A percentile compares a stretch with the other conserved stretches of the same genome.
phyloP scores from a whole-genome alignment of 2,329 filamentous ascomycete genomes.

The Shiraia sp. region DNA sequence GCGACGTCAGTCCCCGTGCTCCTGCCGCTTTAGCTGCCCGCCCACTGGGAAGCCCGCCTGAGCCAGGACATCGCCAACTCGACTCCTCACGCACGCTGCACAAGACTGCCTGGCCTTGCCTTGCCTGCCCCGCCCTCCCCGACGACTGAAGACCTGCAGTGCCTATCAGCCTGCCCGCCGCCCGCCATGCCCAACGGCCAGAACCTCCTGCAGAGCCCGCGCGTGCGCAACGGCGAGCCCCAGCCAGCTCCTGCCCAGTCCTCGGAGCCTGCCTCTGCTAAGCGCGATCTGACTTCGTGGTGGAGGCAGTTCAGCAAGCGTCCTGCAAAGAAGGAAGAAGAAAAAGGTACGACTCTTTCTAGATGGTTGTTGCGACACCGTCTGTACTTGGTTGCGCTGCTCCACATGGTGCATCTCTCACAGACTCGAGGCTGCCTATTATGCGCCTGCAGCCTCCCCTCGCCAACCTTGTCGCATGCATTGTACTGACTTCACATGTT shows the following conservation, averaged over 20 bases:
- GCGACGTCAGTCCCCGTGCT: conserved; percentile 22
- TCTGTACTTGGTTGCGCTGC: conserved; percentile 9
- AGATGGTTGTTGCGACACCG: background rate
- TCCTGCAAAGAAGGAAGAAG: conserved; percentile 63
- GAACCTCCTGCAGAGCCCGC: conserved; percentile 44
- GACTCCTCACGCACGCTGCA: conserved; percentile 17
- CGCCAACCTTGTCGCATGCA: conserved; percentile 14
- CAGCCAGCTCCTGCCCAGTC: conserved; percentile 51
- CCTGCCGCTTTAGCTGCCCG: conserved; percentile 25
- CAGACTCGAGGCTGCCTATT: conserved; percentile 18
- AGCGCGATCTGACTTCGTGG: conserved; percentile 90
- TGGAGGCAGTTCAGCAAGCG: conserved; percentile 89
- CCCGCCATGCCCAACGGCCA: conserved; percentile 47
- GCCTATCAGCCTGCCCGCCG: conserved; percentile 28
- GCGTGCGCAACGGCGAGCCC: conserved; percentile 49
- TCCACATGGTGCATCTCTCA: conserved; percentile 8
- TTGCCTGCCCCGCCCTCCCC: conserved; percentile 17
- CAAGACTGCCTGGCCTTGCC: conserved; percentile 1
- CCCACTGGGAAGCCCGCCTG: conserved; percentile 26
- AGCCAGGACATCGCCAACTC: conserved; percentile 20
- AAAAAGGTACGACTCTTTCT: conserved; percentile 57
- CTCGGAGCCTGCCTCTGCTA: conserved; percentile 73
- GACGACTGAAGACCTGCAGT: conserved; percentile 27
- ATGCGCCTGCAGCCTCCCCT: conserved; percentile 21
- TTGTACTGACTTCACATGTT: conserved; percentile 24